phyloP scores from a whole-genome alignment of 495 filamentous ascomycete genomes.

The Podospora pseudocomata region DNA sequence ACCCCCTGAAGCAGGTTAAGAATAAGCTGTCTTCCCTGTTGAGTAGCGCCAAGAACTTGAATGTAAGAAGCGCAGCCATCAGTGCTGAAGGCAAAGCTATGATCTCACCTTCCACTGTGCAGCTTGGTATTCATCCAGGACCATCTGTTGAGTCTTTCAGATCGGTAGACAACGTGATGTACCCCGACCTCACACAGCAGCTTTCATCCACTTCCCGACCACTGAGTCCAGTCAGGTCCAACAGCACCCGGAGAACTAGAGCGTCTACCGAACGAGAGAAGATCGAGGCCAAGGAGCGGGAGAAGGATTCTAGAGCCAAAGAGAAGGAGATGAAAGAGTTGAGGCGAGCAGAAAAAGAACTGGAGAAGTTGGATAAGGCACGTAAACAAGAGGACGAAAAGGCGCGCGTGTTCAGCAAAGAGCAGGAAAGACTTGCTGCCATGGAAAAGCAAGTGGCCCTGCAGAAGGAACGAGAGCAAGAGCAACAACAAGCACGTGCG shows the following conservation, averaged over 20 bases:
- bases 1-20: conserved; percentile 82
- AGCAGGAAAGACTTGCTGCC: conserved; percentile 52
- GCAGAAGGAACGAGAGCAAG: conserved; percentile 47
- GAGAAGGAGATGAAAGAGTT: conserved; percentile 55
- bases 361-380: conserved; percentile 55
- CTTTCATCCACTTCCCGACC: conserved; percentile 28
- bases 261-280: conserved; percentile 69
- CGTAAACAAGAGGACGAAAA: conserved; percentile 59
- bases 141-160: conserved; percentile 41
- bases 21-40: conserved; percentile 82
- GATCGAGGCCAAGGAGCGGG: conserved; percentile 59
- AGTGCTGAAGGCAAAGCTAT: conserved; percentile 68
- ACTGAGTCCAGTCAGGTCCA: conserved; percentile 40
- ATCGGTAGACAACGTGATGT: conserved; percentile 36
- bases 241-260: conserved; percentile 58
- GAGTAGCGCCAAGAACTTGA: conserved; percentile 76
- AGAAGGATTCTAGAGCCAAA: conserved; percentile 59
- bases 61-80: conserved; percentile 73
- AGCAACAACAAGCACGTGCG: conserved; percentile 19
- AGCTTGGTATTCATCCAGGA: conserved; percentile 33
- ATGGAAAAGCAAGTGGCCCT: conserved; percentile 46
- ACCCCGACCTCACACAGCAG: conserved; percentile 45
- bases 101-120: conserved; percentile 39
- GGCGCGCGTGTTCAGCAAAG: conserved; percentile 58
- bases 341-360: conserved; percentile 51